These are phyloP conservation scores for Endocalyx cinctus DNA, from an alignment of 2,329 filamentous ascomycete species.

Conservation along the genomic window DNA sequence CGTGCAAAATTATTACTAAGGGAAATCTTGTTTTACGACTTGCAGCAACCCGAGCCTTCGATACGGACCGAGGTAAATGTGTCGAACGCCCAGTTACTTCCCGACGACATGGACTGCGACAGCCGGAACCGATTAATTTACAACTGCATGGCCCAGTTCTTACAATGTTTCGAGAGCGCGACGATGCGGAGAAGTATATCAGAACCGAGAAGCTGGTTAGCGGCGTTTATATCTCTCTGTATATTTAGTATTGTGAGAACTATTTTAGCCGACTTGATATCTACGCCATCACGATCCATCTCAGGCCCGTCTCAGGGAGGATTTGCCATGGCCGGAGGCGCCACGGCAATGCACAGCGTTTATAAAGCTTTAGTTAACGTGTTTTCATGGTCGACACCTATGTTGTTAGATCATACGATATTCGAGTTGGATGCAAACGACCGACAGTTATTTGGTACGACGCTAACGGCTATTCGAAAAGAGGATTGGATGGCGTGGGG, in stretches of 20 bases:
- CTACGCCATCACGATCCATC: conserved; percentile 24
- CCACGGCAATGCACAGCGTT: conserved; percentile 40
- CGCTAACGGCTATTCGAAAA: conserved; percentile 41
- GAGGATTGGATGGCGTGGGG: conserved; percentile 42
- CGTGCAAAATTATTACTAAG: conserved; percentile 51
- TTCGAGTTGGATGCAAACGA: conserved; percentile 41
- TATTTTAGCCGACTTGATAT: conserved; percentile 43
- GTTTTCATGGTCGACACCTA: conserved; percentile 39
- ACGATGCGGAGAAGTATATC: conserved; percentile 34
- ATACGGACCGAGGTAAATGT: conserved; percentile 34
- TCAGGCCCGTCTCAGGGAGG: conserved; percentile 19
- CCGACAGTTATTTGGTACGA: conserved; percentile 36
- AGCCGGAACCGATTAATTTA: conserved; percentile 45
- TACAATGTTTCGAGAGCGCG: conserved; percentile 47
- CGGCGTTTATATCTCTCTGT: conserved; percentile 50
- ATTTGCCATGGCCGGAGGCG: conserved; percentile 18
- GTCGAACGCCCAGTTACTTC: conserved; percentile 26
- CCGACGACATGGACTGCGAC: conserved; percentile 42
- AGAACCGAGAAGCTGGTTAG: conserved; percentile 43
- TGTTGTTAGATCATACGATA: conserved; percentile 39
- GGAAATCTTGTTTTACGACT: conserved; percentile 50
- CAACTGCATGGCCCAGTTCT: conserved; percentile 46
- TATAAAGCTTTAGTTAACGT: conserved; percentile 48
- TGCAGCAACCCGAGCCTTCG: conserved; percentile 44
- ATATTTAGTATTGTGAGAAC: conserved; percentile 54